A percentile compares a stretch with the other conserved stretches of the same genome.
Evolutionary conservation across 768 basidiomycete species (phyloP).

Genomic region (Phaffia australis): DNA sequence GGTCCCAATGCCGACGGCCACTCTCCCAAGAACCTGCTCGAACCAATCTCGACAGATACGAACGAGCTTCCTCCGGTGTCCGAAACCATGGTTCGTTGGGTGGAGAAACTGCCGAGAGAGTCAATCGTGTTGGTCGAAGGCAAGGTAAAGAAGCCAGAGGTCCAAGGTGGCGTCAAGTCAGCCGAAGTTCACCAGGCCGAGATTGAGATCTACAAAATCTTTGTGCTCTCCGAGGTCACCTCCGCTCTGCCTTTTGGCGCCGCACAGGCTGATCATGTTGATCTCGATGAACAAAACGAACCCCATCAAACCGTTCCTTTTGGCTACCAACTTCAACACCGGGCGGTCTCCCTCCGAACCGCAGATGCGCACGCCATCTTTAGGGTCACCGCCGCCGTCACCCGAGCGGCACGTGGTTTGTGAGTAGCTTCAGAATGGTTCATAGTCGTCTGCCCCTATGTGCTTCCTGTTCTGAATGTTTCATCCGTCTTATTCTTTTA

Average conservation of each 20-base stretch:
- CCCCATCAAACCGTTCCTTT: not conserved
- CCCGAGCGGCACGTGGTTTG: not conserved
- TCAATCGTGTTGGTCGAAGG: not conserved
- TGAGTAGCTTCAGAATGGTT: not conserved
- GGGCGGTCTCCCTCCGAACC: not conserved
- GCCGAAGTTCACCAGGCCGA: not conserved
- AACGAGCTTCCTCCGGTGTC: not conserved
- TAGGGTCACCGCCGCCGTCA: not conserved
- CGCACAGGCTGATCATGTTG: not conserved
- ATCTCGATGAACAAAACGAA: not conserved
- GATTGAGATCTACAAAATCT: not conserved
- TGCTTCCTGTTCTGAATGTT: not conserved
- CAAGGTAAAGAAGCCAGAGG: not conserved
- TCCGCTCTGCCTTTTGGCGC: not conserved
- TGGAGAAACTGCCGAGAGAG: not conserved
- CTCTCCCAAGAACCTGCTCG: not conserved
- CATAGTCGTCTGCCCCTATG: not conserved
- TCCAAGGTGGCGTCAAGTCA: not conserved
- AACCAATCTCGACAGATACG: not conserved
- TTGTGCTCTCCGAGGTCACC: not conserved
- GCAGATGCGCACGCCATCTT: not conserved
- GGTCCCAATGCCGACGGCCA: not conserved
- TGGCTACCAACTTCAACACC: not conserved
- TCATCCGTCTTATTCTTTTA: not conserved
- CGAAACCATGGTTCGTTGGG: slow-evolving; percentile 5